Percentiles rank a stretch among this genome's conserved stretches.
Conservation (phyloP, 768 basidiomycete species). For the Boletus reticuloceps region DNA sequence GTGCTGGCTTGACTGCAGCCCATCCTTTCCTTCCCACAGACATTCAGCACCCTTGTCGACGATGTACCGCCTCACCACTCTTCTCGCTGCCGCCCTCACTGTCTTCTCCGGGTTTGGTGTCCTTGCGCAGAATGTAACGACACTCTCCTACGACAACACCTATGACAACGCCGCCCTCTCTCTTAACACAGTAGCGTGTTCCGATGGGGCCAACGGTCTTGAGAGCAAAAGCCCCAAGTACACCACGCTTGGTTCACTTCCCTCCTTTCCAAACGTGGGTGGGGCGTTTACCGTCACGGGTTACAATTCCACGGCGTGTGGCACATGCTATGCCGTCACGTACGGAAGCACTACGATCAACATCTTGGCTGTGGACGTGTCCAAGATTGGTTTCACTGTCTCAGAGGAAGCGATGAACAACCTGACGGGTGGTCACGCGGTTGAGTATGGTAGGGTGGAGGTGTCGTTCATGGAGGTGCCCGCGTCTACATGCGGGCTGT, state of each 20-base stretch:
- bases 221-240: conserved; percentile 26
- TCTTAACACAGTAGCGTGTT: conserved; percentile 36
- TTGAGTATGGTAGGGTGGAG: conserved; percentile 13
- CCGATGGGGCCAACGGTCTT: conserved; percentile 38
- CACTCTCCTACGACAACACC: conserved; percentile 36
- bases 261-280: conserved; percentile 38
- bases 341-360: conserved; percentile 38
- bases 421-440: conserved; percentile 17
- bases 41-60: neutral
- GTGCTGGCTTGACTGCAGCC: neutral
- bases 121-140: conserved; percentile 17
- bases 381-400: conserved; percentile 39
- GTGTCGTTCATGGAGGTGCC: conserved; percentile 6
- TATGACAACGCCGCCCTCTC: conserved; percentile 33
- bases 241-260: conserved; percentile 37
- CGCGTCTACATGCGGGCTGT: conserved; percentile 1
- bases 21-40: neutral
- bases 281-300: conserved; percentile 24
- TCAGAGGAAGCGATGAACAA: conserved; percentile 28
- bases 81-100: conserved; percentile 14
- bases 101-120: conserved; percentile 15
- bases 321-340: conserved; percentile 31
- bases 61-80: conserved; percentile 26
- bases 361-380: conserved; percentile 54
- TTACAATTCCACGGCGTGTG: conserved; percentile 26